Evolutionary conservation across 805 yeast genomes (phyloP).

Genomic region (Metschnikowia santaceciliae): DNA sequence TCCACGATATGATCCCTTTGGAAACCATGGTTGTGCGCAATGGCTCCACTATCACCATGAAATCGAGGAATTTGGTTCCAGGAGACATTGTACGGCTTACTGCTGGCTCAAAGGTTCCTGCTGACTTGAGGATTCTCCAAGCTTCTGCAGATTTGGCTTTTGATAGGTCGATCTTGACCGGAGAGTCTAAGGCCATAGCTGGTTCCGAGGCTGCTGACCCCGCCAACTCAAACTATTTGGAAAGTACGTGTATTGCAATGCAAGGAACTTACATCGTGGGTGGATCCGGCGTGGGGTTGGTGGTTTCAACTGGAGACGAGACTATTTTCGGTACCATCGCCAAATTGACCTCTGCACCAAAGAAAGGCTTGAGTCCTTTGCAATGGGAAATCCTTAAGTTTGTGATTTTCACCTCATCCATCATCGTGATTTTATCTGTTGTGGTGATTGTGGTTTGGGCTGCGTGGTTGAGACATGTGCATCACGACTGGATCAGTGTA

Average conservation of each 20-base stretch:
- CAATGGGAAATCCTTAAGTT: slow-evolving; percentile 40
- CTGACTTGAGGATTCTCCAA: slow-evolving; percentile 42
- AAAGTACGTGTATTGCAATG: slow-evolving; percentile 40
- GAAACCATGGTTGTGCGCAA: slow-evolving; percentile 35
- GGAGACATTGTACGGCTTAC: slow-evolving; percentile 41
- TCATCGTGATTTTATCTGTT: slow-evolving; percentile 25
- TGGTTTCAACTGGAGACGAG: slow-evolving; percentile 41
- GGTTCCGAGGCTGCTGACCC: slow-evolving; percentile 27
- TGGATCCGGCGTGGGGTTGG: slow-evolving; percentile 43
- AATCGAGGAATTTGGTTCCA: slow-evolving; percentile 37
- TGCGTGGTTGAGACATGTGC: slow-evolving; percentile 36
- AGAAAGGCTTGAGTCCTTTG: slow-evolving; percentile 38
- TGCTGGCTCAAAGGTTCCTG: slow-evolving; percentile 43
- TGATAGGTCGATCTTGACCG: slow-evolving; percentile 47
- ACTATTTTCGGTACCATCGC: slow-evolving; percentile 48
- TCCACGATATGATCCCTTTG: slow-evolving; percentile 39
- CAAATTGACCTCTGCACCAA: slow-evolving; percentile 36
- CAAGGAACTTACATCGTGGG: slow-evolving; percentile 44
- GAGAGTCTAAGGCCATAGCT: slow-evolving; percentile 42
- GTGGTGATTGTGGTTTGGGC: slow-evolving; percentile 39
- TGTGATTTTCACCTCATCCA: slow-evolving; percentile 22
- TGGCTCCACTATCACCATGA: slow-evolving; percentile 24
- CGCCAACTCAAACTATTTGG: slow-evolving; percentile 37
- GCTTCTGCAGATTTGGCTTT: slow-evolving; percentile 36
- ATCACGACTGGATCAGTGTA: slow-evolving; percentile 41